Evolutionary conservation across 768 basidiomycete species (phyloP), one percentile per base, ranked within the genome.

Genomic region (Rubroboletus pulcherrimus): DNA sequence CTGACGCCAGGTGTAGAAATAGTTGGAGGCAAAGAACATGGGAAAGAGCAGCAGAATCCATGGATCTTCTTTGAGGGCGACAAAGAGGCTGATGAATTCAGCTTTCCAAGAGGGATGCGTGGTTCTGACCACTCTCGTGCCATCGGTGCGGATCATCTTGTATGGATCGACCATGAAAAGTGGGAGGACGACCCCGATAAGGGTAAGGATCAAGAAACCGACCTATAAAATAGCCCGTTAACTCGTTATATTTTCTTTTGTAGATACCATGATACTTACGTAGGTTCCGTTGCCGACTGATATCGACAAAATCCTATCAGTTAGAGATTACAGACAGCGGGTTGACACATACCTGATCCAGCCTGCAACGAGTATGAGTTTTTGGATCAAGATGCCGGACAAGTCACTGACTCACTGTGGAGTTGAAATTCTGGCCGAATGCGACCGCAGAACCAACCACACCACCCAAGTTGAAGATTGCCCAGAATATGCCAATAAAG

Each of bases 1-100:
- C 85, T 64, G 55, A 89, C 88, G 87, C 87, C 87, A 91, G 11
- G 89, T 83, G 65, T 89, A 90, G 74, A 91, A 91, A 82, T 86
- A 91, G 68, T 91, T 91, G 50, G 84, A 86, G 6, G 87, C 82
- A 53, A 90, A 81, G 71, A 92, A 91, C 85, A 92, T 87, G 33
- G 91, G 91, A 75, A 93, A 89, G 33, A 91, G 81, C 4, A 90
- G 71, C 9, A 91, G 29, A 63, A 93, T 84, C 74, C 81, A 77
- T 0, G 87, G 87, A 62, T 93, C 91, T 2, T 80, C 83, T 50
- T 75, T 79, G 46, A 93, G 74, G 0, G 86, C 81, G 49, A 86
- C 56, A 71, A 80, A 90, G 26, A 93, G 78, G 6, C 84, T 85
- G 56, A 78, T 72, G 50, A 92, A 73, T 69, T 93, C 91, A 2